Evolutionary conservation across 371 early-diverging fungal genomes (phyloP).

Genomic region (Mucor indicus): DNA sequence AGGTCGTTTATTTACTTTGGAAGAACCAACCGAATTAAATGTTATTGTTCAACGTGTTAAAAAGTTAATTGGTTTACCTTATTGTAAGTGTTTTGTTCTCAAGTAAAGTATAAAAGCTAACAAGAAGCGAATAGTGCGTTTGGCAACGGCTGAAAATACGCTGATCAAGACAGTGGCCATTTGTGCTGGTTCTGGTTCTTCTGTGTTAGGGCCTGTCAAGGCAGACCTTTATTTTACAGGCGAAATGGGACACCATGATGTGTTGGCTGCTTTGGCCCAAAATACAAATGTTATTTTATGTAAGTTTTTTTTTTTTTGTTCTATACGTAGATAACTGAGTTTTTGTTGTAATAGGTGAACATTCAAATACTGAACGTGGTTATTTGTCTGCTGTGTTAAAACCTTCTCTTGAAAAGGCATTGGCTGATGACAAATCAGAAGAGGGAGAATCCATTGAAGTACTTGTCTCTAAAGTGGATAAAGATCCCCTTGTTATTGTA

Average conservation of each 20-base stretch:
- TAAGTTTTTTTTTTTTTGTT: constrained; percentile 20
- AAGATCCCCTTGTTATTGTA: constrained; percentile 70
- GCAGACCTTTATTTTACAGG: constrained; percentile 92
- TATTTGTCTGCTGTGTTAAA: constrained; percentile 74
- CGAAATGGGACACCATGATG: constrained; percentile 93
- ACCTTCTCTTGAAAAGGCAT: constrained; percentile 55
- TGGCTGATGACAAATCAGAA: constrained; percentile 43
- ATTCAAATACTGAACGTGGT: constrained; percentile 93
- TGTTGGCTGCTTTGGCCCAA: constrained; percentile 74
- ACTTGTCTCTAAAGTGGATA: constrained; percentile 65
- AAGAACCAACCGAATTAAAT: constrained; percentile 51
- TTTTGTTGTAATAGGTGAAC: constrained; percentile 61
- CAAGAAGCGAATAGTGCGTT: constrained; percentile 53
- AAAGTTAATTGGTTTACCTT: constrained; percentile 55
- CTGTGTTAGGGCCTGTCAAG: constrained; percentile 48
- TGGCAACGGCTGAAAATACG: constrained; percentile 58
- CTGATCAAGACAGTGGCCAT: constrained; percentile 81
- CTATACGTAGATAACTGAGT: background rate
- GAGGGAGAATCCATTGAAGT: constrained; percentile 55
- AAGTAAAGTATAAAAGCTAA: background rate
- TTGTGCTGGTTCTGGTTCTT: constrained; percentile 91
- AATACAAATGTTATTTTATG: constrained; percentile 87
- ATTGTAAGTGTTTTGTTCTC: constrained; percentile 40
- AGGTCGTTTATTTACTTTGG: constrained; percentile 71
- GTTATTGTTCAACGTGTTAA: constrained; percentile 67